These are phyloP conservation scores for Aspergillus melleus DNA, from an alignment of 2,329 filamentous ascomycete species.

Conservation along the genomic window DNA sequence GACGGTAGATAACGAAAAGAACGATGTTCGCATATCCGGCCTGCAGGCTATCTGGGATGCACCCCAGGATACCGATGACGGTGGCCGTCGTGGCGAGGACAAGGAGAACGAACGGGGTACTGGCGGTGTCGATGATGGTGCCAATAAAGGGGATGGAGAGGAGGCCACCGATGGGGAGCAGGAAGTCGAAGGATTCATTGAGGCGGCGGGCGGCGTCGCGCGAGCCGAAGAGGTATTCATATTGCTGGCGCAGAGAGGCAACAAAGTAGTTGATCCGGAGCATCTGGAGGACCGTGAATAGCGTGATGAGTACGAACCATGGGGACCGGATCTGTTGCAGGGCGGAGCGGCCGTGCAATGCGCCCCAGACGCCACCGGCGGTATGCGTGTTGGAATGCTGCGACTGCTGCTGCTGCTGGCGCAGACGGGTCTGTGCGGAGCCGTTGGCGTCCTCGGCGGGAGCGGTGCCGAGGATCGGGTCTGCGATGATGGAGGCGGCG, in stretches of 20 bases:
- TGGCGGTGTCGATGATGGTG: constrained; percentile 71
- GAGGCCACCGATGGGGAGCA: constrained; percentile 79
- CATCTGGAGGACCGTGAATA: constrained; percentile 77
- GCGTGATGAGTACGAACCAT: constrained; percentile 83
- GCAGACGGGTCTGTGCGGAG: constrained; percentile 28
- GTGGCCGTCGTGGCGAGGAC: constrained; percentile 72
- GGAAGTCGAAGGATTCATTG: constrained; percentile 84
- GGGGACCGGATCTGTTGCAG: constrained; percentile 71
- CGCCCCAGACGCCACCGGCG: constrained; percentile 73
- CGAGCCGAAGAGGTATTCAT: constrained; percentile 70
- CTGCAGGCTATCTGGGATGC: constrained; percentile 69
- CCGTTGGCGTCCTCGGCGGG: constrained; percentile 6
- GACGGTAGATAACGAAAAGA: constrained; percentile 81
- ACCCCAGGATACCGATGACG: constrained; percentile 71
- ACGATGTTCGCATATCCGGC: constrained; percentile 71
- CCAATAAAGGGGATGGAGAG: constrained; percentile 87
- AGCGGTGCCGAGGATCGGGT: constrained; percentile 4
- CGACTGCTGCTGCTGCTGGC: not conserved
- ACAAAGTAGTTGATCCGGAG: constrained; percentile 86
- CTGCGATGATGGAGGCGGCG: constrained; percentile 1
- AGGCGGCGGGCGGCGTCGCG: constrained; percentile 63
- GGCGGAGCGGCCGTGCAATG: constrained; percentile 72
- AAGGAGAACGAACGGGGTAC: constrained; percentile 68
- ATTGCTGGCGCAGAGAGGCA: constrained; percentile 80
- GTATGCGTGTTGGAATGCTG: constrained; percentile 26